phyloP scores from a whole-genome alignment of 257 asterid species.

The Solanum piurae region DNA sequence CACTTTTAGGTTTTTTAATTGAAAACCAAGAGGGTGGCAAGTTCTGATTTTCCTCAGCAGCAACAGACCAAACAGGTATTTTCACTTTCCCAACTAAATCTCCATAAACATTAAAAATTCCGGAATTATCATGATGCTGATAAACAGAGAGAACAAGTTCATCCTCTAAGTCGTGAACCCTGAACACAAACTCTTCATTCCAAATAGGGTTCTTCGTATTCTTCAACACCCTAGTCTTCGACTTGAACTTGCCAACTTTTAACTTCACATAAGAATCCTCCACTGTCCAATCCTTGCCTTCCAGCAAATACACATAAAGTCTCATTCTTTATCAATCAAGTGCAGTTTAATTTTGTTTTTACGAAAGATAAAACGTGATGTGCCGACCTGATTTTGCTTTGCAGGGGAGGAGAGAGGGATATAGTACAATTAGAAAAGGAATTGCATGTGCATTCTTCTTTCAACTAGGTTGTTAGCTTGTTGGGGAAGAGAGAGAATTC shows the following conservation, averaged over 20 bases:
- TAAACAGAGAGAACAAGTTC: conserved; percentile 52
- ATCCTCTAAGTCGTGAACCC: conserved; percentile 53
- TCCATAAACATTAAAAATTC: conserved; percentile 41
- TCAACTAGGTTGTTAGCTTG: not conserved
- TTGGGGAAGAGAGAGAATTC: conserved; percentile 7
- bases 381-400: not conserved
- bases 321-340: conserved; percentile 26
- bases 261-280: conserved; percentile 61
- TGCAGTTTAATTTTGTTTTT: not conserved
- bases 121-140: conserved; percentile 36
- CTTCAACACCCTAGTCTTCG: conserved; percentile 55
- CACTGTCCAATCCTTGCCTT: conserved; percentile 53
- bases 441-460: not conserved
- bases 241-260: conserved; percentile 51
- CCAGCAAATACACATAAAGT: conserved; percentile 53
- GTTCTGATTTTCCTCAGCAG: conserved; percentile 49
- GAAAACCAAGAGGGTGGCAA: conserved; percentile 86
- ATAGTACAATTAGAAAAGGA: not conserved
- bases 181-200: conserved; percentile 86
- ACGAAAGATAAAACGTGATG: not conserved
- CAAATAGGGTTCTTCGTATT: conserved; percentile 43
- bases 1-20: conserved; percentile 33
- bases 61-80: conserved; percentile 61
- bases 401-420: not conserved
- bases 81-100: conserved; percentile 55